These are phyloP conservation scores for Synchytrium microbalum DNA, from an alignment of 371 early-diverging fungal genomes.

Conservation along the genomic window DNA sequence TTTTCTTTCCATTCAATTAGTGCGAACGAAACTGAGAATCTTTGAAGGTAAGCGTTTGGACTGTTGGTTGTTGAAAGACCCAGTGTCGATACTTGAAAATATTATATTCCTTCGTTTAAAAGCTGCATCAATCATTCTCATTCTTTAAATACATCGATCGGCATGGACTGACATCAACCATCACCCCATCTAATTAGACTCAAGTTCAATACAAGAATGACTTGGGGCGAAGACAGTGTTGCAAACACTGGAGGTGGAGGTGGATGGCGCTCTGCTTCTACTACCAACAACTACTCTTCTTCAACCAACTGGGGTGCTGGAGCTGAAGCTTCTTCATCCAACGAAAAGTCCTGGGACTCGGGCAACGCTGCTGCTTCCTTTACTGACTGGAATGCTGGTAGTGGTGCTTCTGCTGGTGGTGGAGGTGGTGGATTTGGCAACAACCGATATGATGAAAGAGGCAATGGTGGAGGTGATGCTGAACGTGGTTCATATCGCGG, in stretches of 20 bases:
- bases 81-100: too few relatives aligned
- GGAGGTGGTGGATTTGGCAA: background rate
- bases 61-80: too few relatives aligned
- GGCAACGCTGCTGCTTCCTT: background rate
- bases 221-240: too few relatives aligned
- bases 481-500: background rate
- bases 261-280: background rate
- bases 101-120: too few relatives aligned
- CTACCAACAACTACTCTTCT: background rate
- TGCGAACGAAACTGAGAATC: too few relatives aligned
- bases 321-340: background rate
- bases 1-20: too few relatives aligned
- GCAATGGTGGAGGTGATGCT: background rate
- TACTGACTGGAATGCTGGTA: background rate
- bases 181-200: too few relatives aligned
- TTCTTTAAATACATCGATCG: too few relatives aligned
- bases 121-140: too few relatives aligned
- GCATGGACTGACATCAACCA: too few relatives aligned
- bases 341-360: background rate
- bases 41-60: too few relatives aligned
- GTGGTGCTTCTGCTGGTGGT: background rate
- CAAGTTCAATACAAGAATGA: too few relatives aligned
- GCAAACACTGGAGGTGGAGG: background rate
- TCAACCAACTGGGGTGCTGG: background rate
- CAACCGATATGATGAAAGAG: slow-evolving; percentile 2